Base-by-base conservation (phyloP, 2,329 filamentous ascomycete genomes). In the Apiospora arundinis region DNA sequence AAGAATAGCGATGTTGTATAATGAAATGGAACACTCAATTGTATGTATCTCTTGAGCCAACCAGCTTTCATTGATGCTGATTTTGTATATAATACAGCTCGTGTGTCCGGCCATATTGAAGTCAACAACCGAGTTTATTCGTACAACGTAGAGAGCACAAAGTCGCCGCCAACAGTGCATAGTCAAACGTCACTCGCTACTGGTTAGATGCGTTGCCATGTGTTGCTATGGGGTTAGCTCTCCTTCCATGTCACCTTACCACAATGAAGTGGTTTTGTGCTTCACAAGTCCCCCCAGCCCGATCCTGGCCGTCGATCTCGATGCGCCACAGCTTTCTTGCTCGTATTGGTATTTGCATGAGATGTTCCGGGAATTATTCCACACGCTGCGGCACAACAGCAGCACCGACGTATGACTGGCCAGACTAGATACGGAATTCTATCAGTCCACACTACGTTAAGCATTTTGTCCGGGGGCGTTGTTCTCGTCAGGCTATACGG, bases 271-370 rank as follows among this genome's bases (percentile, higher is more conserved):
- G 49, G 9, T 56, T 63, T 40, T 67, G 37, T 45, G 32, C 42
- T 45, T 23, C 42, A 11, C 63, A 45, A 67, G 21, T 21, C 11
- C 23, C 42, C 63, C 40, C 40, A 44, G 40, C 40, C 52, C 18
- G 52, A 67, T 11, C 65, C 65, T 21, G 65, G 65, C 23, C 65
- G 42, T 67, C 40, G 65, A 67, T 67, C 65, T 67, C 65, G 65
- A 67, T 67, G 65, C 65, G 40, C 65, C 40, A 44, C 65, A 45
- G 65, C 44, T 46, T 32, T 18, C 65, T 7, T 67, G 40, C 44
- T 67, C 65, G 65, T 67, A 67, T 67, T 46, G 9, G 42, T 45
- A 18, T 45, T 45, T 16, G 65, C 32, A 40, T n/a, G 32, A 40
- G 25, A 28, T 67, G 18, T 28, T 18, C 65, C 40, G 40, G 52